Base-by-base conservation (phyloP, 129 eudicot genomes). In the Chrysanthemum lavandulifolium region DNA sequence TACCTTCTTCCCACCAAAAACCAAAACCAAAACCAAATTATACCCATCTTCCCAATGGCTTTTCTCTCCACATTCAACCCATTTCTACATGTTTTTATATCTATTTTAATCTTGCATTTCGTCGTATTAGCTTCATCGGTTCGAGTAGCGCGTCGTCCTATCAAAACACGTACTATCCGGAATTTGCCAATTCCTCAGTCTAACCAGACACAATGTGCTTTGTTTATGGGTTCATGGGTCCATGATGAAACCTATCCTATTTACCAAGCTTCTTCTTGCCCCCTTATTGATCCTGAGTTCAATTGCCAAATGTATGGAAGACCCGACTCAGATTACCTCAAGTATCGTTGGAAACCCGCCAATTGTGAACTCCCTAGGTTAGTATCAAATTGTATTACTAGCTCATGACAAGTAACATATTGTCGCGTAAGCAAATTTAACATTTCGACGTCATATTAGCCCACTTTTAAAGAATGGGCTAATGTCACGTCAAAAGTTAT, bases 331-430 rank as follows among this genome's bases (percentile, higher is more conserved):
- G 86, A 86, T 50, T 94, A 87, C 82, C 92, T 94, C 79, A 90
- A 90, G 73, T 94, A 87, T 52, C 82, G 98, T 0, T 94, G 98
- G 98, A 82, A 81, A 65, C 98, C 98, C 9, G 89, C 89, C 19
- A 81, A 78, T 60, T 94, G 98, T 75, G 89, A 94, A 51, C 89
- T 94, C 13, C 98, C 97, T 25, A 87, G 98, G 98, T 92, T 19
- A 13, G 13, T 51, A 7, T 54, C 27, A 16, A n/a, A 0, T 56
- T 16, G 10, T 5, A 9, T 6, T 56, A 16, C 25, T 56, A 16
- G 61, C 61, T 10, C 27, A 56, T 16, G 16, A n/a, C 25, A 55
- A 15, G 13, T 0, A 55, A 56, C 11, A 56, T 10, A 56, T 3
- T 18, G 18, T 15, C 62, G 2, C 13, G 12, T 56, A 0, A 33